These are phyloP conservation scores for Colletotrichum paranaense DNA, from an alignment of 2,329 filamentous ascomycete genomes.

Conservation along the genomic window DNA sequence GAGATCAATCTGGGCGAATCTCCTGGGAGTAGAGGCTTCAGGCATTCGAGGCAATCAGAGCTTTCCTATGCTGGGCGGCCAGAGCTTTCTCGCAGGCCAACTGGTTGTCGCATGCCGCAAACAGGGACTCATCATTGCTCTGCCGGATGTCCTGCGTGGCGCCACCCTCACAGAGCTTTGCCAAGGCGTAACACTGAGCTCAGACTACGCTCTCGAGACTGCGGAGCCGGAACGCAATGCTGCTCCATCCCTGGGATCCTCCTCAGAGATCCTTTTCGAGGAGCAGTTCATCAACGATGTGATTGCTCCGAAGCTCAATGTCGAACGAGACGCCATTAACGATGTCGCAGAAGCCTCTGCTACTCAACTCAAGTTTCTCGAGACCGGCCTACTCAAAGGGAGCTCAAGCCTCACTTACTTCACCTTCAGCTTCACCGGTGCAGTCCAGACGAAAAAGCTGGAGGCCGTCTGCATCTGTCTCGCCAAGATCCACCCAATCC, in stretches of 20 bases:
- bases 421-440: conserved; percentile 58
- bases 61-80: conserved; percentile 60
- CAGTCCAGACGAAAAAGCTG: conserved; percentile 54
- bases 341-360: conserved; percentile 62
- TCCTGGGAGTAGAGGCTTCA: conserved; percentile 51
- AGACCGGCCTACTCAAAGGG: conserved; percentile 57
- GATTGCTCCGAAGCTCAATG: conserved; percentile 55
- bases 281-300: conserved; percentile 52
- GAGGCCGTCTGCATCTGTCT: conserved; percentile 59
- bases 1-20: conserved; percentile 59
- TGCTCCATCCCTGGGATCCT: not conserved
- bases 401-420: conserved; percentile 60
- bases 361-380: conserved; percentile 59
- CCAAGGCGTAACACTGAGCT: conserved; percentile 41
- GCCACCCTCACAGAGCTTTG: conserved; percentile 58
- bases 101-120: conserved; percentile 58
- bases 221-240: not conserved
- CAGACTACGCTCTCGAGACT: conserved; percentile 23
- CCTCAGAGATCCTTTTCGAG: conserved; percentile 37
- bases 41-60: conserved; percentile 55
- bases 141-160: conserved; percentile 56
- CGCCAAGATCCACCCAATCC: conserved; percentile 58
- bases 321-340: conserved; percentile 54
- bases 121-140: conserved; percentile 52
- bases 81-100: conserved; percentile 55